Evolutionary conservation across 139 green algal genomes (phyloP).

Genomic region (Picochlorum sp.): DNA sequence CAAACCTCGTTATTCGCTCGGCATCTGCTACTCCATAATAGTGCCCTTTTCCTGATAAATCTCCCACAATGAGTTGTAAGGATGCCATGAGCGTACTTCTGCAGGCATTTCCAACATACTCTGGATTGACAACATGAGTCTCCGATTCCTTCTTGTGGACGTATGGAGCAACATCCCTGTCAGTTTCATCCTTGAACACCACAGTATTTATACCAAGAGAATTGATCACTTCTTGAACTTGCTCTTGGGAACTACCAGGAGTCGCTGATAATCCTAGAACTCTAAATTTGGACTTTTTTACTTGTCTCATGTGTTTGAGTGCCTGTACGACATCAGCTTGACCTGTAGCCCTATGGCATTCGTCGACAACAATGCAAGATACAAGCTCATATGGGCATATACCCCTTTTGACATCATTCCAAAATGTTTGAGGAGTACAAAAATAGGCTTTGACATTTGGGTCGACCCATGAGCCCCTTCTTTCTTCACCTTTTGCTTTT

Average conservation of each 20-base stretch:
- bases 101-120: neutral
- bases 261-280: constrained; percentile 84
- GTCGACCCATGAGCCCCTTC: constrained; percentile 43
- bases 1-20: constrained; percentile 13
- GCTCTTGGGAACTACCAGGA: constrained; percentile 51
- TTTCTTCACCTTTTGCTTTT: constrained; percentile 21
- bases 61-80: constrained; percentile 18
- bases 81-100: constrained; percentile 7
- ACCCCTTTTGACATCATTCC: constrained; percentile 76
- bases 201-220: constrained; percentile 66
- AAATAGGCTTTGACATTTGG: constrained; percentile 73
- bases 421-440: constrained; percentile 80
- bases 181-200: constrained; percentile 67
- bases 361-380: constrained; percentile 87
- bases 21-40: constrained; percentile 28
- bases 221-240: constrained; percentile 70
- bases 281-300: constrained; percentile 47
- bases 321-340: constrained; percentile 42
- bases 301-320: constrained; percentile 41
- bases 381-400: constrained; percentile 54
- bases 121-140: constrained; percentile 12
- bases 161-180: constrained; percentile 66
- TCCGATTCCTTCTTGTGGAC: constrained; percentile 34
- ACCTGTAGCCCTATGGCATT: constrained; percentile 74
- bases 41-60: constrained; percentile 6